These are phyloP conservation scores for Leishmania guyanensis DNA, from an alignment of 208 protist genomes.

Conservation along the genomic window DNA sequence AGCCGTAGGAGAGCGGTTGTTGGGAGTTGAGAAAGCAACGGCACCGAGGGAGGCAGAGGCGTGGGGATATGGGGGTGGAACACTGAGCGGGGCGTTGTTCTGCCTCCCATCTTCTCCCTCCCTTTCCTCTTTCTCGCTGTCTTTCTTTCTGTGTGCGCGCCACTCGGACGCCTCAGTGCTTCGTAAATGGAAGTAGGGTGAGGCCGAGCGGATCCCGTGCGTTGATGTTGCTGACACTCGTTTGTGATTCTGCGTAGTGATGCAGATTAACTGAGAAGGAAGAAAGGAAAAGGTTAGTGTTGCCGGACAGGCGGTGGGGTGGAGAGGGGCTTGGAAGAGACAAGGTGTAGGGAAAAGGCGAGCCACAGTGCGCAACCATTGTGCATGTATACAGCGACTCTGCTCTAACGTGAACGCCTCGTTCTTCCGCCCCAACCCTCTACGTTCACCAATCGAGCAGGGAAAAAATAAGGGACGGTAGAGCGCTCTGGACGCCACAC, in stretches of 20 bases:
- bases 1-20: slow-evolving; percentile 10
- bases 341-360: not conserved
- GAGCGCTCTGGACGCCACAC: not conserved
- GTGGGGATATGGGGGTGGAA: not conserved
- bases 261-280: not conserved
- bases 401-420: not conserved
- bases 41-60: not conserved
- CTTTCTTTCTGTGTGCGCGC: not conserved
- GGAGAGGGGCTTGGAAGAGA: not conserved
- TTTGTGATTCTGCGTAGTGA: slow-evolving; percentile 1
- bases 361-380: not conserved
- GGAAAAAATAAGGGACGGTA: not conserved
- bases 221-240: not conserved
- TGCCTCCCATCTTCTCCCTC: not conserved
- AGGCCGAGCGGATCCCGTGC: not conserved
- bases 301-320: not conserved
- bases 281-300: not conserved
- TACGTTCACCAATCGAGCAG: not conserved
- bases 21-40: slow-evolving; percentile 14
- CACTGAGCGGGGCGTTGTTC: not conserved
- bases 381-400: not conserved
- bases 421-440: not conserved
- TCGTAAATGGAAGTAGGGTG: not conserved
- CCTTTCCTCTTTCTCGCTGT: not conserved
- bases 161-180: not conserved